Base-by-base conservation (phyloP, 2,329 filamentous ascomycete species). In the Phaeoacremonium minimum region DNA sequence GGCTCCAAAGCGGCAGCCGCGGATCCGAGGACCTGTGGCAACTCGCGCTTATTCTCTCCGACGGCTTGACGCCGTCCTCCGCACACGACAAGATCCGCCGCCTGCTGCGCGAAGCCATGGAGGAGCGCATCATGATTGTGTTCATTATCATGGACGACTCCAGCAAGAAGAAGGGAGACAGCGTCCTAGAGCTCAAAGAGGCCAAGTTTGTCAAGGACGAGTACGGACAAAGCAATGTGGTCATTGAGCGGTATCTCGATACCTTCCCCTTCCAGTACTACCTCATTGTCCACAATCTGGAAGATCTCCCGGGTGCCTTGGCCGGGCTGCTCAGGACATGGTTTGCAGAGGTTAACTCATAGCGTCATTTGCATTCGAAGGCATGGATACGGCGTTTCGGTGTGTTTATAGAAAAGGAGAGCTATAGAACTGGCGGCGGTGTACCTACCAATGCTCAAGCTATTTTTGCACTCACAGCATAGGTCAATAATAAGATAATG, bases 181-280 rank as follows among this genome's bases (percentile, higher is more conserved):
- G 81, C 50, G 94, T 98, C 43, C 64, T 97, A 52, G 89, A 96
- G 57, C 72, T 97, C 51, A 88, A 89, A 58, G 84, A 89, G 61
- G 91, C 89, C 26, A 80, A 80, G 55, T 96, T 97, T 55, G 77
- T 84, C 45, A 76, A 75, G 41, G 82, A 87, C 53, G 70, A 62
- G 48, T 43, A 66, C 51, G 62, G 76, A 60, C 65, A 80, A 65
- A 65, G 82, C 43, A 75, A 80, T 52, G 77, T 96, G 38, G 83
- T 84, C 51, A 89, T 94, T 60, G 85, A 88, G 67, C 80, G 87
- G 52, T 98, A 98, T 58, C 75, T 98, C 49, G 94, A 98, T 59
- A 85, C 82, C 7, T 98, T 98, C 61, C 93, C 94, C 1, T 99
- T 99, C 66, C 82, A 85, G 58, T 98, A 96, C 67, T 99, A 97